phyloP scores from a whole-genome alignment of 805 yeast species.

The Candida nonsorbophila region DNA sequence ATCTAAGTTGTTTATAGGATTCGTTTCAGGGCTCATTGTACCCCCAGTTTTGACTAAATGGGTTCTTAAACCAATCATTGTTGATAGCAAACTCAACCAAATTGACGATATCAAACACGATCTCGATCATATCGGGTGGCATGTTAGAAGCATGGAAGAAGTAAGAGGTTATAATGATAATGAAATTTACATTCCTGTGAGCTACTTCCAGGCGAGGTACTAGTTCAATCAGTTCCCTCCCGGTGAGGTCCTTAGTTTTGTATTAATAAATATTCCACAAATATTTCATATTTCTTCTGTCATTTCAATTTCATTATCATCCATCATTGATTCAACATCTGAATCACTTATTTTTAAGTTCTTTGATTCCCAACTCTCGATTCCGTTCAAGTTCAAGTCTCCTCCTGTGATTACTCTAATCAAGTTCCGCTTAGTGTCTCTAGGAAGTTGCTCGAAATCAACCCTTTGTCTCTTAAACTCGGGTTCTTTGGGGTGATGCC shows the following conservation, averaged over 20 bases:
- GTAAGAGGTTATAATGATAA: constrained; percentile 20
- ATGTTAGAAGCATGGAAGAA: constrained; percentile 26
- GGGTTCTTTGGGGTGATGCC: constrained; percentile 52
- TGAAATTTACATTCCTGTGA: constrained; percentile 23
- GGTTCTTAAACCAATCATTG: constrained; percentile 18
- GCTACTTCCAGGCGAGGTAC: constrained; percentile 16
- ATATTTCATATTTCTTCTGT: too few relatives aligned
- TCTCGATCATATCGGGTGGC: constrained; percentile 30
- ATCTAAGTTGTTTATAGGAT: constrained; percentile 12
- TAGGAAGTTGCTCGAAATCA: constrained; percentile 42
- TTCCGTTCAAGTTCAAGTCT: too few relatives aligned
- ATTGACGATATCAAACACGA: constrained; percentile 24
- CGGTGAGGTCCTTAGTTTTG: too few relatives aligned
- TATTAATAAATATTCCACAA: too few relatives aligned
- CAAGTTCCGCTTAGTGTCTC: constrained; percentile 42
- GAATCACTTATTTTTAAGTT: too few relatives aligned
- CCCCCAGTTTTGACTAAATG: constrained; percentile 26
- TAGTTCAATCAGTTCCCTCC: too few relatives aligned
- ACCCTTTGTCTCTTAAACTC: constrained; percentile 47
- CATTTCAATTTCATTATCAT: too few relatives aligned
- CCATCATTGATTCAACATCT: too few relatives aligned
- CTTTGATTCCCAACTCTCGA: too few relatives aligned
- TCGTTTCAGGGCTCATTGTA: constrained; percentile 21
- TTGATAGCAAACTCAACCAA: constrained; percentile 20
- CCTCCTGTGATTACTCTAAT: constrained; percentile 59